These are phyloP conservation scores for Rhodotorula babjevae DNA, from an alignment of 768 basidiomycete species.

Conservation along the genomic window DNA sequence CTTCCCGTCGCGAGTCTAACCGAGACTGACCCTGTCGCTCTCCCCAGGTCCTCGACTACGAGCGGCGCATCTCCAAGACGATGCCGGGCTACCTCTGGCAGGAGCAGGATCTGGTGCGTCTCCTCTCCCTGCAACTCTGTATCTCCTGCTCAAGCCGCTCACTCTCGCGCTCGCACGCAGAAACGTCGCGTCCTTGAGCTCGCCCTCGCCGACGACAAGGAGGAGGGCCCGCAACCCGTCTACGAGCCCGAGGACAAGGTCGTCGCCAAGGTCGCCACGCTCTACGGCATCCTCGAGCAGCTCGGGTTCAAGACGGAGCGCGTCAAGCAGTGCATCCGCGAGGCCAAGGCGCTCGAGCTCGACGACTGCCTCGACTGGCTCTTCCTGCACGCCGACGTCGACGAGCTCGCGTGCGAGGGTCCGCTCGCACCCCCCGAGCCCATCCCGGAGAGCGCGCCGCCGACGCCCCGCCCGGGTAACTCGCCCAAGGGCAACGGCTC, in stretches of 20 bases:
- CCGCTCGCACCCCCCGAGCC: slow-evolving; percentile 5
- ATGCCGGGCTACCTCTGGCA: slow-evolving; percentile 50
- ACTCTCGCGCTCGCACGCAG: background rate
- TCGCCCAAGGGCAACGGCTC: background rate
- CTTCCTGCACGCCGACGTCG: slow-evolving; percentile 60
- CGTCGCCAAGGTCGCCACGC: slow-evolving; percentile 65
- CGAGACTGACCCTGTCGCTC: background rate
- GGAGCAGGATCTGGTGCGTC: slow-evolving; percentile 29
- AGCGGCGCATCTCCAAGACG: slow-evolving; percentile 65
- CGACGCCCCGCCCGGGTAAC: slow-evolving; percentile 9
- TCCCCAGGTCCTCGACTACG: slow-evolving; percentile 68
- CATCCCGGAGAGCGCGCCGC: slow-evolving; percentile 25
- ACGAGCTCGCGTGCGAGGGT: slow-evolving; percentile 54
- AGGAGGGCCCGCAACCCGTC: slow-evolving; percentile 42
- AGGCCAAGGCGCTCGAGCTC: slow-evolving; percentile 64
- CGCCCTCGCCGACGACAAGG: slow-evolving; percentile 3
- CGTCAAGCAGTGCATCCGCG: slow-evolving; percentile 66
- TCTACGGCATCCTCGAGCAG: slow-evolving; percentile 72
- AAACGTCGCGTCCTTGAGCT: slow-evolving; percentile 36
- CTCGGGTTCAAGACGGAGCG: slow-evolving; percentile 68
- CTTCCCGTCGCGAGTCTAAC: background rate
- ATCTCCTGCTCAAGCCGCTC: background rate
- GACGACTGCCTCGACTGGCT: slow-evolving; percentile 90
- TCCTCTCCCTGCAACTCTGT: slow-evolving; percentile 42
- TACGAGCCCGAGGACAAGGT: slow-evolving; percentile 68